A percentile compares a stretch with the other conserved stretches of the same genome.
phyloP scores from a whole-genome alignment of 768 basidiomycete genomes.

The Chiua virens region DNA sequence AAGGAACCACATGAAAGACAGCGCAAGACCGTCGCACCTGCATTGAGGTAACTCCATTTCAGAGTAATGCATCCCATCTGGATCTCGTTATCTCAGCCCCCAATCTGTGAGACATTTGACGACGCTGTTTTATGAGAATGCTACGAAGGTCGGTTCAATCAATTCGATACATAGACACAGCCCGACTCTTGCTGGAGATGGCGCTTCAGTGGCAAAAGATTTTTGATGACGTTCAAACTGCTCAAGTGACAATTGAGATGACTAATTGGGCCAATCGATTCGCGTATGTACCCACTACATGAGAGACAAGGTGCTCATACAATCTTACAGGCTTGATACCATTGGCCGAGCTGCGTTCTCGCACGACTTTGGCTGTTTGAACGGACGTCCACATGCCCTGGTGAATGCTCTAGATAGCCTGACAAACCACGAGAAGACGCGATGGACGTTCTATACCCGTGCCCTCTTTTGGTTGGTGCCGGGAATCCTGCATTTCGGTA shows the following conservation, averaged over 20 bases:
- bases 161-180: not conserved
- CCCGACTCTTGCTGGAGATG: slow-evolving; percentile 30
- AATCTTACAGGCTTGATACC: slow-evolving; percentile 49
- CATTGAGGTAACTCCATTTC: slow-evolving; percentile 45
- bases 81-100: slow-evolving; percentile 32
- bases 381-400: slow-evolving; percentile 46
- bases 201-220: slow-evolving; percentile 49
- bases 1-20: slow-evolving; percentile 58
- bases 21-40: slow-evolving; percentile 51
- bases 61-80: not conserved
- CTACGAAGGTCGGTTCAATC: slow-evolving; percentile 34
- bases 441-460: slow-evolving; percentile 62
- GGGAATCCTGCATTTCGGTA: slow-evolving; percentile 52
- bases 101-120: slow-evolving; percentile 54
- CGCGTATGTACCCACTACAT: slow-evolving; percentile 44
- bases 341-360: slow-evolving; percentile 63
- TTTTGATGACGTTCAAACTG: slow-evolving; percentile 40
- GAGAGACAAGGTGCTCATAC: not conserved
- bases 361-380: slow-evolving; percentile 59
- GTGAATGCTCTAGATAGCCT: slow-evolving; percentile 56
- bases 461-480: slow-evolving; percentile 64
- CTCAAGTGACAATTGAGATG: slow-evolving; percentile 51
- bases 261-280: slow-evolving; percentile 62
- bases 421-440: slow-evolving; percentile 59
- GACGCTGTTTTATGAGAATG: slow-evolving; percentile 55